phyloP scores from a whole-genome alignment of 2,329 filamentous ascomycete genomes.

The Alternaria gaisen region DNA sequence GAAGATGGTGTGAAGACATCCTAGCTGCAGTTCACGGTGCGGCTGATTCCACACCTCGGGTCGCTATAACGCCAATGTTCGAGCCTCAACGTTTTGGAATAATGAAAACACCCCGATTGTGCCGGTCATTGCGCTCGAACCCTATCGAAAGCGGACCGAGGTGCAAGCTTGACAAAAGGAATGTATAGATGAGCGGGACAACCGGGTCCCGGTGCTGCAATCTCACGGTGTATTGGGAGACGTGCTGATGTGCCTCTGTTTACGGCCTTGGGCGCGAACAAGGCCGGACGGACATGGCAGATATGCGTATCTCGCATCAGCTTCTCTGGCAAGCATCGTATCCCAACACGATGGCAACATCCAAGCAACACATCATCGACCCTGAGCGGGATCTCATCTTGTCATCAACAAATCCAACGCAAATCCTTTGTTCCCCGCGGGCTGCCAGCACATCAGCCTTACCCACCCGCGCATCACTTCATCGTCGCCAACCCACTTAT shows the following conservation, averaged over 20 bases:
- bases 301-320: neutral
- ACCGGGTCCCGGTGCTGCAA: neutral
- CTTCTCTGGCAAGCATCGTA: neutral
- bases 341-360: neutral
- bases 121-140: neutral
- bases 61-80: neutral
- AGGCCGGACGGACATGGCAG: neutral
- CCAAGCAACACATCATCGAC: slow-evolving; percentile 5
- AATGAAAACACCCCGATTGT: neutral
- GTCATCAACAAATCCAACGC: neutral
- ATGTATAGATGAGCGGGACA: neutral
- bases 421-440: neutral
- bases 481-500: neutral
- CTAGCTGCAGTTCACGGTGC: neutral
- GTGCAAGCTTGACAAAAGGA: slow-evolving; percentile 1
- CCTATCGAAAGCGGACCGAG: neutral
- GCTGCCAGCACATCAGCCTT: slow-evolving; percentile 3
- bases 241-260: neutral
- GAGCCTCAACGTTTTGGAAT: neutral
- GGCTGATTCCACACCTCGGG: slow-evolving; percentile 1
- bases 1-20: neutral
- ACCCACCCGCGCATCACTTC: neutral
- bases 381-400: slow-evolving; percentile 2
- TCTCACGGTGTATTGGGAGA: neutral
- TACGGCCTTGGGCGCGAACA: neutral